A percentile compares a stretch with the other conserved stretches of the same genome.
phyloP scores from a whole-genome alignment of 805 yeast species.

The Kluyveromyces dobzhanskii region DNA sequence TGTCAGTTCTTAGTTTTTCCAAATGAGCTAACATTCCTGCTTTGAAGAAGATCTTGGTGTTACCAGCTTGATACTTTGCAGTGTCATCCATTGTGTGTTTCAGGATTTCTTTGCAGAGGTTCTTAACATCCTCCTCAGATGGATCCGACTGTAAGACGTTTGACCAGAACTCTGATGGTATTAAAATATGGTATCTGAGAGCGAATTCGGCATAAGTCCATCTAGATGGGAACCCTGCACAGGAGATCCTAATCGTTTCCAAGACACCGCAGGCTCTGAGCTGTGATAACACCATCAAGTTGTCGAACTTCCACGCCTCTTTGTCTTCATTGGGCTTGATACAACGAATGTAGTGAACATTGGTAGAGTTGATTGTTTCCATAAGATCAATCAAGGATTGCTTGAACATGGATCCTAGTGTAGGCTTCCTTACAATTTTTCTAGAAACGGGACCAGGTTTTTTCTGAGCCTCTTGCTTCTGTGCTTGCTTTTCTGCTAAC shows the following conservation, averaged over 20 bases:
- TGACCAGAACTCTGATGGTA: conserved; percentile 63
- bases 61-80: conserved; percentile 78
- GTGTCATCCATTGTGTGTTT: conserved; percentile 54
- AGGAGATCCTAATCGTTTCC: conserved; percentile 91
- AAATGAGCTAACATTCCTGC: conserved; percentile 93
- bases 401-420: conserved; percentile 91
- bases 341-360: conserved; percentile 94
- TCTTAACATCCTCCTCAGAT: conserved; percentile 47
- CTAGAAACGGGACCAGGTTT: conserved; percentile 35
- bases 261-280: conserved; percentile 97
- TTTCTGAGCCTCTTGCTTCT: conserved; percentile 28
- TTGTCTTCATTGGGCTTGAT: conserved; percentile 94
- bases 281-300: conserved; percentile 90
- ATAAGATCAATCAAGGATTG: conserved; percentile 85
- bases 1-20: conserved; percentile 77
- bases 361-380: conserved; percentile 88
- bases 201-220: conserved; percentile 95
- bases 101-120: conserved; percentile 62
- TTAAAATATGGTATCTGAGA: conserved; percentile 74
- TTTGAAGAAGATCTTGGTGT: conserved; percentile 88
- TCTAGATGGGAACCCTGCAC: conserved; percentile 96
- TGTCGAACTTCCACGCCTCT: conserved; percentile 92
- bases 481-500: conserved; percentile 33
- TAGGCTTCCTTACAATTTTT: conserved; percentile 66
- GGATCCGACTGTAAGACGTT: conserved; percentile 45